These are phyloP conservation scores for Coemansia sp. DNA, from an alignment of 192 early-diverging fungal species.

Conservation along the genomic window DNA sequence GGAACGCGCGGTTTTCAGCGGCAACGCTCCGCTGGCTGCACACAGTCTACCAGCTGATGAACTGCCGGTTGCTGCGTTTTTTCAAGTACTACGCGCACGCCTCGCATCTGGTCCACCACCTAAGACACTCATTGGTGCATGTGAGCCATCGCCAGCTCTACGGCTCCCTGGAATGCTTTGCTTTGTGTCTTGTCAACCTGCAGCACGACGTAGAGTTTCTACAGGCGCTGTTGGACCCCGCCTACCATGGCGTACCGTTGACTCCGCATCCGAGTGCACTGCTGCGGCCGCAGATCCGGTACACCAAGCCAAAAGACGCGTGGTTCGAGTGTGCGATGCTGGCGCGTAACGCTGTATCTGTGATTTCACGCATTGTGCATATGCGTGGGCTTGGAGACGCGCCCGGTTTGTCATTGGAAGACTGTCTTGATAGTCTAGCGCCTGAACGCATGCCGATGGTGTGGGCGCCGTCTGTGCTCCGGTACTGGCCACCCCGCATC, in stretches of 20 bases:
- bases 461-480: slow-evolving; percentile 49
- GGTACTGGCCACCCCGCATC: slow-evolving; percentile 38
- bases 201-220: slow-evolving; percentile 54
- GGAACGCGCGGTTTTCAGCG: slow-evolving; percentile 47
- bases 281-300: slow-evolving; percentile 19
- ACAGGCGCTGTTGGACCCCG: slow-evolving; percentile 53
- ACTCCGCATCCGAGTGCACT: slow-evolving; percentile 41
- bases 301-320: slow-evolving; percentile 44
- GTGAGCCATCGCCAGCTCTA: slow-evolving; percentile 69
- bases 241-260: slow-evolving; percentile 49
- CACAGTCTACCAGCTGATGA: slow-evolving; percentile 72
- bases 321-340: slow-evolving; percentile 58
- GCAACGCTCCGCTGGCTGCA: slow-evolving; percentile 68
- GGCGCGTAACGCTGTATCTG: slow-evolving; percentile 52
- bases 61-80: slow-evolving; percentile 71
- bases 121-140: slow-evolving; percentile 67
- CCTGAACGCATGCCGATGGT: slow-evolving; percentile 22
- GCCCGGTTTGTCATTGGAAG: slow-evolving; percentile 36
- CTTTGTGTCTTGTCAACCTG: slow-evolving; percentile 61
- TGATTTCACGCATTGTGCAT: slow-evolving; percentile 46
- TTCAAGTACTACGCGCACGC: slow-evolving; percentile 73
- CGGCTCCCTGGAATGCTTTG: slow-evolving; percentile 69
- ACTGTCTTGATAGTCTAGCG: slow-evolving; percentile 47
- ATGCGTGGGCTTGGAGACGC: slow-evolving; percentile 54
- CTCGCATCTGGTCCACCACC: slow-evolving; percentile 66